A percentile compares a stretch with the other conserved stretches of the same genome.
Conservation (phyloP, 2,329 filamentous ascomycete genomes). For the Verticillium tricorpus region DNA sequence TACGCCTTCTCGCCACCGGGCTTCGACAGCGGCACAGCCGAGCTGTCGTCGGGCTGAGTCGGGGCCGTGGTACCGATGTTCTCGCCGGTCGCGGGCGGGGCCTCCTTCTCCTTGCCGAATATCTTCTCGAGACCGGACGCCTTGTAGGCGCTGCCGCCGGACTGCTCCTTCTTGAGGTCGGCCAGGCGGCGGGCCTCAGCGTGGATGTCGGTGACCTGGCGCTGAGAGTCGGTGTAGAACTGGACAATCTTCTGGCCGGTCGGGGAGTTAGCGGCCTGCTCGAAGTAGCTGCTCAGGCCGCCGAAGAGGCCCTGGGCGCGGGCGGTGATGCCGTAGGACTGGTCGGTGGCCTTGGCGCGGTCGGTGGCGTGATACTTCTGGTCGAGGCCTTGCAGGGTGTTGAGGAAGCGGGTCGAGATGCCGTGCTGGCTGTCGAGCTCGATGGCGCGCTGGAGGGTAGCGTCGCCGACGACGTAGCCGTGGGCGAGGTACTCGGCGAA, state of each 20-base stretch:
- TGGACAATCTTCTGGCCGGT: conserved; percentile 82
- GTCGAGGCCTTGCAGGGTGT: conserved; percentile 73
- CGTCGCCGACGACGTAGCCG: conserved; percentile 77
- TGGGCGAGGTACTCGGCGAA: conserved; percentile 95
- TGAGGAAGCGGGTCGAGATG: conserved; percentile 74
- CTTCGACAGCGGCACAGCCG: conserved; percentile 13
- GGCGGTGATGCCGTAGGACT: conserved; percentile 75
- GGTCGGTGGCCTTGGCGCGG: conserved; percentile 77
- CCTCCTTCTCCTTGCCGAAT: conserved; percentile 53
- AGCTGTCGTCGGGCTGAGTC: conserved; percentile 10
- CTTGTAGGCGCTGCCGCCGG: conserved; percentile 56
- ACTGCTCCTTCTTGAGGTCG: conserved; percentile 72
- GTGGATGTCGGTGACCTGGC: conserved; percentile 93
- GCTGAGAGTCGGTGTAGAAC: conserved; percentile 81
- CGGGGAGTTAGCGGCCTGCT: conserved; percentile 82
- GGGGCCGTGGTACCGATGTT: conserved; percentile 22
- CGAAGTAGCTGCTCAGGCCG: conserved; percentile 83
- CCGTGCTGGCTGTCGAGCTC: conserved; percentile 87
- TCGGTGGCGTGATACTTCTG: conserved; percentile 82
- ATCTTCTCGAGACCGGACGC: conserved; percentile 53
- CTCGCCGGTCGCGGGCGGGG: conserved; percentile 48
- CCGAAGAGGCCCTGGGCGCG: conserved; percentile 61
- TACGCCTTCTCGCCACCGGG: conserved; percentile 17
- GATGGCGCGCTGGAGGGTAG: conserved; percentile 76
- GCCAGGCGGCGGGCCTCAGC: conserved; percentile 83